Evolutionary conservation across 441 rosid genomes (phyloP), one percentile per base, ranked within the genome.

Genomic region (Viola pubescens): DNA sequence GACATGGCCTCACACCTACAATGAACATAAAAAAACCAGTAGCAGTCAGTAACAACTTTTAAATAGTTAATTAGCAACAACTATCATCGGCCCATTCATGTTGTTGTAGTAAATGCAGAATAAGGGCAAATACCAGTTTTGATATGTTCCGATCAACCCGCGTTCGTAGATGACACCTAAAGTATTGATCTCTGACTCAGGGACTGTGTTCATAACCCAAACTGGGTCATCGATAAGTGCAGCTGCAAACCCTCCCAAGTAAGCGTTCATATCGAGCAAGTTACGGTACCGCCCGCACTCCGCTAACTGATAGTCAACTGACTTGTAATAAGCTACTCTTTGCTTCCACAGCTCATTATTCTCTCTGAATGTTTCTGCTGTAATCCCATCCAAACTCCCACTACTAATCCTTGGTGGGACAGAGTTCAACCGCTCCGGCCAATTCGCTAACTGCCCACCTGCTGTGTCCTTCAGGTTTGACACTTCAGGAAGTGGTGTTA

Each of bases 1-100:
- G 98, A 91, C 90, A 88, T 84, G 47, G 96, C 98, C 73, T 91
- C 98, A 11, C 96, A 88, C 97, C 97, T 87, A 60, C 58, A 52
- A 34, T 4, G 16, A 46, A 5, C 19, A 37, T 3, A 51, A 14
- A 52, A 7, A 51, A 41, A 34, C 10, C 44, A 46, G 37, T 19
- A 7, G 9, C 6, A 37, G 46, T 10, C 5, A 54, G 44, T 10
- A 7, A 9, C 40, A 8, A 10, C 26, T 7, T 8, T 2, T 5
- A 0, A 11, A 14, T 46, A 14, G 58, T 34, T 16, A 59, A 10
- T 6, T 46, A 19, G 37, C 9, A 7, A 16, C n/a, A 16, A 16
- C 19, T 16, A 16, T 16, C 19, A 16, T 16, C 19, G 19, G 19
- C 19, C 19, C 19, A 16, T 16, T 16, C 19, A 16, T 16, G 19